Evolutionary conservation across 2,329 filamentous ascomycete genomes (phyloP).

Genomic region (Amphichorda felina): DNA sequence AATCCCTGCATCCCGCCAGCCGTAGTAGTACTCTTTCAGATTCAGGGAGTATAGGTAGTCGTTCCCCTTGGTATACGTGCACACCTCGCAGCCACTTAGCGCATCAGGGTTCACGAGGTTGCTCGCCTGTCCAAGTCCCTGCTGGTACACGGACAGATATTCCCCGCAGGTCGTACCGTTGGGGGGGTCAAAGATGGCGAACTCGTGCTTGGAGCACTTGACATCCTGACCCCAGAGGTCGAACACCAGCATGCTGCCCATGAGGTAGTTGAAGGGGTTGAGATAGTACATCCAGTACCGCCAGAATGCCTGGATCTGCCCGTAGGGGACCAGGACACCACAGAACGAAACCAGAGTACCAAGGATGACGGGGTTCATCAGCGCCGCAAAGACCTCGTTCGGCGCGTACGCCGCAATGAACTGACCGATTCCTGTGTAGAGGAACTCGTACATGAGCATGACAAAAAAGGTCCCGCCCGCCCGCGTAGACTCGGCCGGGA

Average conservation of each 20-base stretch:
- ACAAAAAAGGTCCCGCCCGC: slow-evolving; percentile 41
- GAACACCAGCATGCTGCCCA: slow-evolving; percentile 42
- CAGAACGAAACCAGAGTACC: slow-evolving; percentile 57
- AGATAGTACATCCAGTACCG: slow-evolving; percentile 51
- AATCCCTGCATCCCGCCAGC: slow-evolving; percentile 55
- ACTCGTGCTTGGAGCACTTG: slow-evolving; percentile 32
- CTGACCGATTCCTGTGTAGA: slow-evolving; percentile 50
- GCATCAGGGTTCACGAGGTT: slow-evolving; percentile 50
- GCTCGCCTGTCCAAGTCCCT: slow-evolving; percentile 29
- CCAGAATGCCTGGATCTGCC: slow-evolving; percentile 54
- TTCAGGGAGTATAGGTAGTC: slow-evolving; percentile 52
- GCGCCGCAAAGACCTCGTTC: slow-evolving; percentile 45
- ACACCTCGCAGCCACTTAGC: slow-evolving; percentile 43
- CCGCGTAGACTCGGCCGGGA: slow-evolving; percentile 27
- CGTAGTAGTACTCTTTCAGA: slow-evolving; percentile 47
- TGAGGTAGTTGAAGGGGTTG: slow-evolving; percentile 50
- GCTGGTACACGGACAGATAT: slow-evolving; percentile 43
- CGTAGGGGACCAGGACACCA: slow-evolving; percentile 60
- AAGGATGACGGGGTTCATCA: slow-evolving; percentile 44
- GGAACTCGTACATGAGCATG: slow-evolving; percentile 47
- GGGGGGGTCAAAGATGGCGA: slow-evolving; percentile 38
- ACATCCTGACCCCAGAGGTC: slow-evolving; percentile 31
- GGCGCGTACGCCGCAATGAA: slow-evolving; percentile 52
- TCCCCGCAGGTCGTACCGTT: slow-evolving; percentile 40
- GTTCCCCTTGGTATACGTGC: slow-evolving; percentile 42